Percentiles rank a stretch among this genome's conserved stretches.
These are phyloP conservation scores for Apiotrichum porosum DNA, from an alignment of 1,284 basidiomycete genomes.

Conservation along the genomic window DNA sequence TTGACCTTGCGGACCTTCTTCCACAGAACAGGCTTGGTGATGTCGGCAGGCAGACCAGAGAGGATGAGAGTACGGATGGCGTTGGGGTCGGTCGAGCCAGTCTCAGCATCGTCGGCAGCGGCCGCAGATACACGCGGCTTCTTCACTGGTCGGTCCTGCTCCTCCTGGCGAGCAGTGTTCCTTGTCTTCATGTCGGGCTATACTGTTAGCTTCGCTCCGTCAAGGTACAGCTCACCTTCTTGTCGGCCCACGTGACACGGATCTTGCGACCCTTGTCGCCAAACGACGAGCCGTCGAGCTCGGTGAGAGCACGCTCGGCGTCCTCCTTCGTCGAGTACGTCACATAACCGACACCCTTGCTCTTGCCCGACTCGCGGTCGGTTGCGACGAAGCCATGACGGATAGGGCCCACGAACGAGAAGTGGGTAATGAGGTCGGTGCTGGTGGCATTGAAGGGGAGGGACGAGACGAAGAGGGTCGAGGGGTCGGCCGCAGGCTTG, in stretches of 20 bases:
- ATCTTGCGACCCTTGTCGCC: constrained; percentile 60
- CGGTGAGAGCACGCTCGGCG: constrained; percentile 67
- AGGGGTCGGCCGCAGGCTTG: constrained; percentile 6
- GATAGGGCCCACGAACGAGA: constrained; percentile 92
- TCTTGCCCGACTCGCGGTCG: constrained; percentile 62
- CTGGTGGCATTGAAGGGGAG: constrained; percentile 85
- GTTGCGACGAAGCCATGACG: constrained; percentile 90
- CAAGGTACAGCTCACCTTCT: constrained; percentile 56
- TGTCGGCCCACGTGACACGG: constrained; percentile 73
- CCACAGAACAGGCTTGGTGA: constrained; percentile 74
- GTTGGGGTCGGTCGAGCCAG: constrained; percentile 55
- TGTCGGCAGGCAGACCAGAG: constrained; percentile 62
- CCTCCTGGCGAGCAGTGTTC: background rate
- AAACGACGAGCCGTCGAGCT: constrained; percentile 55
- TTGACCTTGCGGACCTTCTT: constrained; percentile 76
- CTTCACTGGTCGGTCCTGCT: constrained; percentile 12
- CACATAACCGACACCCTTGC: constrained; percentile 98
- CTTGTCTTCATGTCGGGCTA: constrained; percentile 12
- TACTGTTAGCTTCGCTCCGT: background rate
- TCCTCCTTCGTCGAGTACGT: constrained; percentile 87
- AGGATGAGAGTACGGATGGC: constrained; percentile 76
- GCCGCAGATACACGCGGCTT: constrained; percentile 13
- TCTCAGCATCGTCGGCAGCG: background rate
- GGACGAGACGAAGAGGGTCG: constrained; percentile 47
- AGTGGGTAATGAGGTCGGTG: constrained; percentile 82